phyloP scores from a whole-genome alignment of 345 rosid genomes.

The Rubroshorea leprosula region DNA sequence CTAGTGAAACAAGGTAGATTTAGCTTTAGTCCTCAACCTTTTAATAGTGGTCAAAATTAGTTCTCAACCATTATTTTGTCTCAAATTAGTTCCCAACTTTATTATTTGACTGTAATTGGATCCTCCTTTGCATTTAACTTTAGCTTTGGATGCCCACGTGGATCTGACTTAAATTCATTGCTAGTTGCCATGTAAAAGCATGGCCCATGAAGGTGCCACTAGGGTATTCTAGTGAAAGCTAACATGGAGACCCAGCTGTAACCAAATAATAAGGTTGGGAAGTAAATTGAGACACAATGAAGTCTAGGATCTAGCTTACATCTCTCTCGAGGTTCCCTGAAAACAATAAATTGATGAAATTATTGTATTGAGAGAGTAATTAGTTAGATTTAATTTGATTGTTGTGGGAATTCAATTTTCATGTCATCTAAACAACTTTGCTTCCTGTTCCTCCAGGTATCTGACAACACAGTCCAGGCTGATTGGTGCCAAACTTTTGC shows the following conservation, averaged over 20 bases:
- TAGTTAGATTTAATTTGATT: background rate
- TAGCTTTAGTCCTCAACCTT: background rate
- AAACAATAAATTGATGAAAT: no score
- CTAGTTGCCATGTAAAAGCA: no score
- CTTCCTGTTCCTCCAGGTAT: slow-evolving; percentile 50
- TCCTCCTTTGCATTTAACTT: no score
- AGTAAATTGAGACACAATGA: background rate
- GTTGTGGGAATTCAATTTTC: no score
- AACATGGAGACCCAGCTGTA: background rate
- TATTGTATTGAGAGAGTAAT: background rate
- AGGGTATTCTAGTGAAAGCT: no score
- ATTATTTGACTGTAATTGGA: no score
- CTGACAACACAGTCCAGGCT: slow-evolving; percentile 62
- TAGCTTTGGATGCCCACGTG: no score
- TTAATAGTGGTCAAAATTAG: background rate
- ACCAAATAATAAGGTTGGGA: background rate
- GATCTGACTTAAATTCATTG: no score
- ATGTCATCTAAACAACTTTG: background rate
- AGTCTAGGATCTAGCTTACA: background rate
- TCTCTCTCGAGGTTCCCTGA: background rate
- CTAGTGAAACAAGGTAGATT: slow-evolving; percentile 2
- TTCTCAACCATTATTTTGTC: background rate
- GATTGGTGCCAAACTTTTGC: slow-evolving; percentile 80
- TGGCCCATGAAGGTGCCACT: no score
- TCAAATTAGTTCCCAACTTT: no score